Percentiles rank a stretch among this genome's conserved stretches.
Conservation (phyloP, 164 flowering plant genomes). For the Saururus chinensis region DNA sequence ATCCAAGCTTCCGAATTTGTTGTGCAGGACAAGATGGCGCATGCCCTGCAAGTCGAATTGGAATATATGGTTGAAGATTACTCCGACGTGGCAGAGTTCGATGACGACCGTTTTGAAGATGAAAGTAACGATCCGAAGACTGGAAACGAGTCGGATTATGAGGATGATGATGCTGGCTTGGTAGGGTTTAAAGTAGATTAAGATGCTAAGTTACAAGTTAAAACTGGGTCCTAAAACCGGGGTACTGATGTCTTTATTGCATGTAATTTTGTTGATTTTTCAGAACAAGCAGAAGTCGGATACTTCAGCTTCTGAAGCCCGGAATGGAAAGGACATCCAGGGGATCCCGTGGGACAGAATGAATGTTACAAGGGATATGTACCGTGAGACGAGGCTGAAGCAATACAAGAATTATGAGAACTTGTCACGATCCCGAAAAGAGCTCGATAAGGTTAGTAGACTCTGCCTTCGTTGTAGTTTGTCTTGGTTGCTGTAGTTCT, state of each 20-base stretch:
- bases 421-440: conserved; percentile 31
- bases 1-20: background rate
- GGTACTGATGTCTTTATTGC: background rate
- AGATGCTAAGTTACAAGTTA: background rate
- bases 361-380: conserved; percentile 55
- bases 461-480: background rate
- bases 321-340: conserved; percentile 89
- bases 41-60: background rate
- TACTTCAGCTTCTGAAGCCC: conserved; percentile 76
- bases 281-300: conserved; percentile 57
- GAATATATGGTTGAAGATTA: background rate
- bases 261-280: no score
- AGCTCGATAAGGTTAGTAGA: conserved; percentile 46
- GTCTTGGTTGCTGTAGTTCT: background rate
- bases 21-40: background rate
- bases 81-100: background rate
- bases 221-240: background rate
- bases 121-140: background rate
- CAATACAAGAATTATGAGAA: conserved; percentile 69
- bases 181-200: background rate
- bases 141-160: background rate
- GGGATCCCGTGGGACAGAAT: conserved; percentile 92
- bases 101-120: background rate
- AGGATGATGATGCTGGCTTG: background rate
- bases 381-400: conserved; percentile 69